These are phyloP conservation scores for Cystofilobasidium ferigula DNA, from an alignment of 768 basidiomycete genomes.

Conservation along the genomic window DNA sequence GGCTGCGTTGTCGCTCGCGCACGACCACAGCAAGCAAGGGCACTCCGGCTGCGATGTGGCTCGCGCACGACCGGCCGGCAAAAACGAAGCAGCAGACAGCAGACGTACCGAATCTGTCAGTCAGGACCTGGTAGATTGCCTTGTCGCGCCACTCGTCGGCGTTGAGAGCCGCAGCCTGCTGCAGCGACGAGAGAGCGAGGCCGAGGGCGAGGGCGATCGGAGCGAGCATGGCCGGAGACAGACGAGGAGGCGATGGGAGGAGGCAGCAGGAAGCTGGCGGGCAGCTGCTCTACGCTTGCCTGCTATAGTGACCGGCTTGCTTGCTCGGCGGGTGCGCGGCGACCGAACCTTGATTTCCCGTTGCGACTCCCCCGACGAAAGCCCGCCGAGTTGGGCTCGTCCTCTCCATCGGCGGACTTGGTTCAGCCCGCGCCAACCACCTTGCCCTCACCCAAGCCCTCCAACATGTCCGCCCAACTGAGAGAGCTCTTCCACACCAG, in stretches of 20 bases:
- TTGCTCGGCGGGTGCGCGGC: too few species aligned
- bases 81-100: too few species aligned
- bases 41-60: too few species aligned
- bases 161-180: neutral
- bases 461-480: neutral
- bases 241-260: neutral
- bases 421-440: neutral
- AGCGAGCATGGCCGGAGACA: neutral
- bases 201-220: neutral
- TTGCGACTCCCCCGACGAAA: too few species aligned
- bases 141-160: slow-evolving; percentile 19
- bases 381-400: neutral
- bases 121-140: slow-evolving; percentile 31
- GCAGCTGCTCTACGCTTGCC: too few species aligned
- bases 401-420: neutral
- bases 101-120: slow-evolving; percentile 34
- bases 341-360: too few species aligned
- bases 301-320: too few species aligned
- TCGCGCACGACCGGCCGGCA: too few species aligned
- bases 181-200: neutral
- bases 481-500: neutral
- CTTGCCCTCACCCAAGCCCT: neutral
- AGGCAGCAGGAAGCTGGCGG: neutral
- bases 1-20: too few species aligned
- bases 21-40: too few species aligned